Conservation (phyloP, 768 basidiomycete genomes). For the Grammothele lineata region DNA sequence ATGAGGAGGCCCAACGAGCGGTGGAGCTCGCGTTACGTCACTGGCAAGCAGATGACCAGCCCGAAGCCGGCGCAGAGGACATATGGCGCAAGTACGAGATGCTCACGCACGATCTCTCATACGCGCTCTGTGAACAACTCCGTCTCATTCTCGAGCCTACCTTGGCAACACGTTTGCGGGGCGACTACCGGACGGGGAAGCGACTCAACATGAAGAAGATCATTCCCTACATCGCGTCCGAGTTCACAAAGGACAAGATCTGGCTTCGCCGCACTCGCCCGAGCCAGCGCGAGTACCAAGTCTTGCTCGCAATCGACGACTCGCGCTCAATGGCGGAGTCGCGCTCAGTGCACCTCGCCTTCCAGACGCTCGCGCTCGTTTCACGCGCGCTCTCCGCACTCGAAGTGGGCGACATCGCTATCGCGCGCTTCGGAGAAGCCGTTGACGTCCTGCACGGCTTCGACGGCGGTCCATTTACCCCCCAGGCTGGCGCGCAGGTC, state of each 20-base stretch:
- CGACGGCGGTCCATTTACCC: constrained; percentile 73
- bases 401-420: constrained; percentile 91
- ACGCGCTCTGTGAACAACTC: constrained; percentile 91
- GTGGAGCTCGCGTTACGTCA: constrained; percentile 52
- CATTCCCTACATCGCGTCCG: constrained; percentile 95
- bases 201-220: constrained; percentile 99
- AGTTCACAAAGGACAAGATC: constrained; percentile 99
- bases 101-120: constrained; percentile 87
- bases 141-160: constrained; percentile 96
- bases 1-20: constrained; percentile 23
- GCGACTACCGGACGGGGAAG: constrained; percentile 97
- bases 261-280: constrained; percentile 95
- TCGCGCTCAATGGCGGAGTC: constrained; percentile 96
- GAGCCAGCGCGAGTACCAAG: constrained; percentile 92
- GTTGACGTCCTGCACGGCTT: constrained; percentile 91
- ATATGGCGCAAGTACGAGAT: constrained; percentile 94
- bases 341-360: constrained; percentile 89
- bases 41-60: constrained; percentile 61
- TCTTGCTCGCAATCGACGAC: constrained; percentile 92
- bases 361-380: constrained; percentile 89
- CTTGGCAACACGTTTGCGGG: constrained; percentile 86
- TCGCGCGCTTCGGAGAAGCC: constrained; percentile 84
- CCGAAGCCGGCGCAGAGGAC: constrained; percentile 53
- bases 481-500: constrained; percentile 75
- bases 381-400: constrained; percentile 86